Percentiles rank a stretch among this genome's conserved stretches.
Conservation (phyloP, 129 eudicot genomes). For the Deinandra increscens region DNA sequence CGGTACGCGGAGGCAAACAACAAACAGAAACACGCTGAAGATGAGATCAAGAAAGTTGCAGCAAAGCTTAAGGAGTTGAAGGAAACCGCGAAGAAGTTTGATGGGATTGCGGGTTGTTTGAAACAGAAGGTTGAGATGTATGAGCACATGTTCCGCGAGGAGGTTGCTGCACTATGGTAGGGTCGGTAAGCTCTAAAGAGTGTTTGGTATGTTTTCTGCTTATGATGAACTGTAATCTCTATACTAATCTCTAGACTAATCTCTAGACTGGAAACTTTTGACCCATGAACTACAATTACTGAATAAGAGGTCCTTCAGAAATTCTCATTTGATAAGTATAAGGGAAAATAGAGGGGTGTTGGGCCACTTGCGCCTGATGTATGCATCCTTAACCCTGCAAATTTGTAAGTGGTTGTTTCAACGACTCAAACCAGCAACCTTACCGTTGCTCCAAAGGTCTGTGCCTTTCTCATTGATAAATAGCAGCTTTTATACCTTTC, state of each 20-base stretch:
- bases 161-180: constrained; percentile 52
- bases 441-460: too few relatives aligned
- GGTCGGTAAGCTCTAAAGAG: background rate
- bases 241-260: too few relatives aligned
- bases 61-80: constrained; percentile 50
- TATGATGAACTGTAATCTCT: background rate
- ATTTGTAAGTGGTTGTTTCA: too few relatives aligned
- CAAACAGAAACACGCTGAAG: constrained; percentile 29
- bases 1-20: constrained; percentile 47
- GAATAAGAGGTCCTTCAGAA: too few relatives aligned
- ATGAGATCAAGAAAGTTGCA: constrained; percentile 46
- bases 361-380: too few relatives aligned
- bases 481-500: background rate
- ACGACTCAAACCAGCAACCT: too few relatives aligned
- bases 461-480: background rate
- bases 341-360: too few relatives aligned
- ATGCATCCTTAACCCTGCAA: too few relatives aligned
- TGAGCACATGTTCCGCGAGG: constrained; percentile 46
- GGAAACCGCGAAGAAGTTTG: constrained; percentile 34
- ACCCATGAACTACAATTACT: background rate
- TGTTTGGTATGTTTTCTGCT: background rate
- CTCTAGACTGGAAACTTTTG: background rate
- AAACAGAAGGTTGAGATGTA: constrained; percentile 44
- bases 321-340: too few relatives aligned
- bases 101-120: constrained; percentile 32